These are phyloP conservation scores for Ophiocordyceps sinensis DNA, from an alignment of 2,329 filamentous ascomycete genomes.

Conservation along the genomic window DNA sequence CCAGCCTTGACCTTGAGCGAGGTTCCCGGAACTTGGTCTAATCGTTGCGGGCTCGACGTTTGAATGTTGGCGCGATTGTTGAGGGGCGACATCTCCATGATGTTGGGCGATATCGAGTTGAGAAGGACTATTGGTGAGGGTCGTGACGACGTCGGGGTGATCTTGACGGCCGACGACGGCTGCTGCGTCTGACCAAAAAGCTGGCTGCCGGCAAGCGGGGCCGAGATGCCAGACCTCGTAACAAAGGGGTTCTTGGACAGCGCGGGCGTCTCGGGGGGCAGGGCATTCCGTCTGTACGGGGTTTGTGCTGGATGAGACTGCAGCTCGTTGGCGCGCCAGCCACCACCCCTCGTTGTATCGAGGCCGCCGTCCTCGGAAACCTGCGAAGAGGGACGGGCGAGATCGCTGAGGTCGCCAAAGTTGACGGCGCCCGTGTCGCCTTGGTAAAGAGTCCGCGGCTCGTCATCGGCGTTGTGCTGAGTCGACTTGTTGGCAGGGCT, in stretches of 20 bases:
- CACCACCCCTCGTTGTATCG: constrained; percentile 21
- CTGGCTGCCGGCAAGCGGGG: constrained; percentile 28
- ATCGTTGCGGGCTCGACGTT: constrained; percentile 25
- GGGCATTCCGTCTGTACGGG: constrained; percentile 13
- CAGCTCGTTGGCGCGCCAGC: constrained; percentile 20
- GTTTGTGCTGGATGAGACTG: constrained; percentile 15
- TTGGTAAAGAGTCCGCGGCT: constrained; percentile 23
- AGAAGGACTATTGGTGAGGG: constrained; percentile 36
- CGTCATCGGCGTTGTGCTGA: constrained; percentile 13
- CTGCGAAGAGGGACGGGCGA: constrained; percentile 24
- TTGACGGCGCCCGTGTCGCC: constrained; percentile 37
- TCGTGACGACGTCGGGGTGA: constrained; percentile 42
- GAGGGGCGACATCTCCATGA: constrained; percentile 30
- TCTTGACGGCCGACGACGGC: constrained; percentile 34
- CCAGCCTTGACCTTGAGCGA: constrained; percentile 8
- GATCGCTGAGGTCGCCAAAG: constrained; percentile 23
- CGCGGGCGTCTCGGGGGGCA: constrained; percentile 33
- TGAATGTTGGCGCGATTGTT: constrained; percentile 28
- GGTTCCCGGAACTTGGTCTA: constrained; percentile 17
- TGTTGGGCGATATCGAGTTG: constrained; percentile 31
- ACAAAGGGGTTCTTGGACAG: constrained; percentile 33
- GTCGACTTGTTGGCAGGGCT: constrained; percentile 12
- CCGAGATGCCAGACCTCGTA: constrained; percentile 16
- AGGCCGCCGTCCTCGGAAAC: constrained; percentile 26
- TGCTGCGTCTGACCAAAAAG: constrained; percentile 42